Evolutionary conservation across 1,139 yeast genomes (phyloP), one percentile per base, ranked within the genome.

Genomic region (Hemisphaericaspora subhashii): DNA sequence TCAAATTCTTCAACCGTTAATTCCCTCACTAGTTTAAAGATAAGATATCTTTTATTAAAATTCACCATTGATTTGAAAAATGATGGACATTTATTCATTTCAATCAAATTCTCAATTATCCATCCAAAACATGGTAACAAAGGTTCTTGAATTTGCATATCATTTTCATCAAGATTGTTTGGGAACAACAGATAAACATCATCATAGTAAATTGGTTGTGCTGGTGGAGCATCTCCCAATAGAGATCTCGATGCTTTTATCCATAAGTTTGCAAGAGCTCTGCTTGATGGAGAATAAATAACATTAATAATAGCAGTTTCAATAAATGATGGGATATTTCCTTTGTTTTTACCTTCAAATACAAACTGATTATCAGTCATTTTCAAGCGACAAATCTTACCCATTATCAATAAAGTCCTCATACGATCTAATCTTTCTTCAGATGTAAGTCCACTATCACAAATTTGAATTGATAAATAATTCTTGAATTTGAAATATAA

Each of bases 271-370:
- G 83, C 71, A 56, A 78, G 88, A 21, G 70, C 60, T 46, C 98
- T 71, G 33, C 92, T 80, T 53, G 86, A 95, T 0, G 96, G 96
- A 1, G 90, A 73, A 35, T 87, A 68, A 17, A 90, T 75, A 0
- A 90, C 90, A 48, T 86, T 81, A 0, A 79, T 69, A 28, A 90
- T 70, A 5, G 95, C 90, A 5, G 90, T 74, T 56, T 90, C 98
- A 41, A 92, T 72, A 55, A 90, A 84, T 2, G 96, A 84, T 1
- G 98, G 97, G 18, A 90, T 80, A 44, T 75, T 77, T 9, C 59
- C 60, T 11, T 29, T 29, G 0, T 62, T 65, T 12, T 58, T 63
- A 5, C 73, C 69, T 41, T 68, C 75, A 44, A 69, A 69, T 13
- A 72, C 72, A 55, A 83, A 83, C 39, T 83, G 70, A 44, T 79